Evolutionary conservation across 805 yeast genomes (phyloP).

Genomic region (Dipodascus albidus): DNA sequence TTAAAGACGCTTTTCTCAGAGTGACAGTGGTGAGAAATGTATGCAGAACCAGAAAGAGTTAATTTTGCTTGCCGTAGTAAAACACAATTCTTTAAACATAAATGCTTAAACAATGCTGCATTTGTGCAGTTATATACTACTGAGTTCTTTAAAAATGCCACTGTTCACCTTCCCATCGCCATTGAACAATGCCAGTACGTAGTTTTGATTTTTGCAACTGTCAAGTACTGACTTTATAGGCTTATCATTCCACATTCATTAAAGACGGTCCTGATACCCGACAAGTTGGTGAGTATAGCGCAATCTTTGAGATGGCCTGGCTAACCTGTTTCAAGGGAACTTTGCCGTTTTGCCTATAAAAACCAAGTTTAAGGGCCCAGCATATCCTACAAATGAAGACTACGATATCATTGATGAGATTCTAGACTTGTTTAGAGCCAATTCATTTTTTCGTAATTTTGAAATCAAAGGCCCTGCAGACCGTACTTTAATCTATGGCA

Average conservation of each 20-base stretch:
- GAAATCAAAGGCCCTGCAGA: constrained; percentile 96
- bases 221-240: constrained; percentile 14
- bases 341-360: constrained; percentile 75
- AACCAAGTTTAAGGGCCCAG: constrained; percentile 83
- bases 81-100: too few relatives aligned
- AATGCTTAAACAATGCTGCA: neutral
- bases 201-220: too few relatives aligned
- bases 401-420: constrained; percentile 91
- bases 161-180: too few relatives aligned
- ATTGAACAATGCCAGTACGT: too few relatives aligned
- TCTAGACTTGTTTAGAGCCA: constrained; percentile 86
- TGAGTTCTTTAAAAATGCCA: too few relatives aligned
- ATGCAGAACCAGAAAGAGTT: too few relatives aligned
- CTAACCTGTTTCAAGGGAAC: constrained; percentile 43
- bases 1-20: too few relatives aligned
- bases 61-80: too few relatives aligned
- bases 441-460: constrained; percentile 91
- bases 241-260: constrained; percentile 27
- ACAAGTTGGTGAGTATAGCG: neutral
- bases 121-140: neutral
- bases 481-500: constrained; percentile 86
- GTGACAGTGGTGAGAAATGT: too few relatives aligned
- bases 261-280: constrained; percentile 22
- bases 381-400: constrained; percentile 59
- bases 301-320: neutral